phyloP scores from a whole-genome alignment of 2,329 filamentous ascomycete species.

The Penicillium freii region DNA sequence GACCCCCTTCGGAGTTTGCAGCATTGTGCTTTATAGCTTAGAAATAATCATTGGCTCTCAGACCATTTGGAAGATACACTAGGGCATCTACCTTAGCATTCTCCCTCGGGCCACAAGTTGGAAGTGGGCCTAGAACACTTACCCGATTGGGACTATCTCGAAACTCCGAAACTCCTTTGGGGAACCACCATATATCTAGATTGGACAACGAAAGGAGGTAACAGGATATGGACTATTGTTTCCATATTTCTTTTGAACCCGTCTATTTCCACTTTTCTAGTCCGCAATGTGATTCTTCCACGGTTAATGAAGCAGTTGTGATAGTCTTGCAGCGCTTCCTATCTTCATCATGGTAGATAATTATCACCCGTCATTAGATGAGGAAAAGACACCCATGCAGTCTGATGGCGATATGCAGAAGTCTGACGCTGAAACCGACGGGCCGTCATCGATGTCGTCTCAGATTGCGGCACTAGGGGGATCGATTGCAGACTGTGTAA shows the following conservation, averaged over 20 bases:
- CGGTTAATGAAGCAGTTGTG: background rate
- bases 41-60: background rate
- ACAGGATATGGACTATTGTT: background rate
- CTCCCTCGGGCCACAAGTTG: background rate
- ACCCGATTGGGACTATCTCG: background rate
- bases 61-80: background rate
- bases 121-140: background rate
- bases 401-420: background rate
- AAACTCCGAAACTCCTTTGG: background rate
- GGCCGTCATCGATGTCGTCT: background rate
- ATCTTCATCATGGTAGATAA: background rate
- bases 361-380: background rate
- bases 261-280: background rate
- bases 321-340: background rate
- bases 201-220: background rate
- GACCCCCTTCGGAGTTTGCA: too few species aligned
- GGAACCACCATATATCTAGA: background rate
- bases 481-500: background rate
- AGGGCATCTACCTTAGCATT: background rate
- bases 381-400: background rate
- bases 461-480: background rate
- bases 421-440: background rate
- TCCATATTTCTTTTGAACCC: background rate
- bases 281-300: background rate
- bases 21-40: background rate